Evolutionary conservation across 1,284 basidiomycete species (phyloP), one percentile per base, ranked within the genome.

Genomic region (Leccinum subrobustum): DNA sequence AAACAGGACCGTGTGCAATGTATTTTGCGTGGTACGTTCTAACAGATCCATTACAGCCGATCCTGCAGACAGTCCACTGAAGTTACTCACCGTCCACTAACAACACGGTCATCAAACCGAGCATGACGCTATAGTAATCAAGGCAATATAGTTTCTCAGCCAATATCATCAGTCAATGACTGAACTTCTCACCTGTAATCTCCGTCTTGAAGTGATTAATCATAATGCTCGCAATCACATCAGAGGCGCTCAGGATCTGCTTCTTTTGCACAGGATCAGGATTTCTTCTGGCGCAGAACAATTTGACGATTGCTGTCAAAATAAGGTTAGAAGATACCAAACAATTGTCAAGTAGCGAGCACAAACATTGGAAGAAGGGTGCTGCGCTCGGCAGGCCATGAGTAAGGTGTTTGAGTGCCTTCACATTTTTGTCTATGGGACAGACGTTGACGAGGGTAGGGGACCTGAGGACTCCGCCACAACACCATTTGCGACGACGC

Each of bases 291-390:
- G 89, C 90, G 70, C 92, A 87, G 72, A 98, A 89, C 71, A 97
- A 81, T 72, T 94, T 92, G 63, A 95, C 90, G 62, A 95, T 86
- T 16, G 92, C 93, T 94, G 63, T 35, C 42, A 25, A 55, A 18
- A 48, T 51, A 39, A 37, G 25, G 54, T 66, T n/a, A 67, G 54
- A 57, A 60, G 48, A 56, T 48, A 58, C 35, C 11, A 58, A 52
- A 54, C 12, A 25, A n/a, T 27, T 29, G 12, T 44, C 47, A 37
- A 14, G 23, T 18, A 39, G 53, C 58, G 4, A 65, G 14, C 12
- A 73, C 79, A 62, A 74, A 95, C 95, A 88, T 83, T 93, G 92
- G 78, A 97, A 95, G 73, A 98, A 91, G 4, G 93, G 90, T 1
- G 88, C 86, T 3, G 89, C 83, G 29, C 83, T 86, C 0, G 95